phyloP scores from a whole-genome alignment of 345 rosid species.

The Carallia pectinifolia region DNA sequence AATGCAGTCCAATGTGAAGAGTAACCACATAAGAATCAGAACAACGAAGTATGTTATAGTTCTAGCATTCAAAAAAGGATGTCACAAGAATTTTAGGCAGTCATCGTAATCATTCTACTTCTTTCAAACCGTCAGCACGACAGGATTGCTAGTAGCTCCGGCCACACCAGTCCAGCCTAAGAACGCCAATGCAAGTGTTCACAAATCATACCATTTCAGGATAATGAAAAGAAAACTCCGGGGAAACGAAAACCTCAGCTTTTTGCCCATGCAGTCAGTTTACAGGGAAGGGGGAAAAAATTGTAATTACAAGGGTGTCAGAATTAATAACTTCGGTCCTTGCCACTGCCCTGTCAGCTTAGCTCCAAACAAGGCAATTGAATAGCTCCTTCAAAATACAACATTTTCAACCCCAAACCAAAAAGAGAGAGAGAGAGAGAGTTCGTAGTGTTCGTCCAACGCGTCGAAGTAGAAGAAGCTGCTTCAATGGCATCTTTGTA shows the following conservation, averaged over 20 bases:
- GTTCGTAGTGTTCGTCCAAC: background rate
- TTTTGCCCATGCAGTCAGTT: slow-evolving; percentile 10
- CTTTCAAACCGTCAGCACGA: too few relatives aligned
- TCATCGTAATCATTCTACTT: too few relatives aligned
- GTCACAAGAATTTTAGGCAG: too few relatives aligned
- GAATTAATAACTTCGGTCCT: slow-evolving; percentile 12
- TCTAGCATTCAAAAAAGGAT: too few relatives aligned
- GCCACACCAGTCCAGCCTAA: too few relatives aligned
- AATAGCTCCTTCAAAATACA: slow-evolving; percentile 8
- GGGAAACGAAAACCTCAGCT: background rate
- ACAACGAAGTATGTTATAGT: too few relatives aligned
- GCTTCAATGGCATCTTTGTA: slow-evolving; percentile 15
- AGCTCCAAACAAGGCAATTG: slow-evolving; percentile 13
- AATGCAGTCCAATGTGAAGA: too few relatives aligned
- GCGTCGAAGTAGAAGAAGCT: background rate
- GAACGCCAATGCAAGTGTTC: too few relatives aligned
- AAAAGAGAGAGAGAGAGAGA: background rate
- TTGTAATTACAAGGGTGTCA: slow-evolving; percentile 15
- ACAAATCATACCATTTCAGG: background rate
- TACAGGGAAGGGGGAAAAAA: slow-evolving; percentile 3
- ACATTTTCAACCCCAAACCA: background rate
- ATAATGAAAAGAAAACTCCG: background rate
- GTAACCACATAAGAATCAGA: too few relatives aligned
- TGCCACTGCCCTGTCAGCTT: slow-evolving; percentile 7
- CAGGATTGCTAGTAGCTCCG: too few relatives aligned